Conservation (phyloP, 176 grass and related monocot species). For the Juncus inflexus region DNA sequence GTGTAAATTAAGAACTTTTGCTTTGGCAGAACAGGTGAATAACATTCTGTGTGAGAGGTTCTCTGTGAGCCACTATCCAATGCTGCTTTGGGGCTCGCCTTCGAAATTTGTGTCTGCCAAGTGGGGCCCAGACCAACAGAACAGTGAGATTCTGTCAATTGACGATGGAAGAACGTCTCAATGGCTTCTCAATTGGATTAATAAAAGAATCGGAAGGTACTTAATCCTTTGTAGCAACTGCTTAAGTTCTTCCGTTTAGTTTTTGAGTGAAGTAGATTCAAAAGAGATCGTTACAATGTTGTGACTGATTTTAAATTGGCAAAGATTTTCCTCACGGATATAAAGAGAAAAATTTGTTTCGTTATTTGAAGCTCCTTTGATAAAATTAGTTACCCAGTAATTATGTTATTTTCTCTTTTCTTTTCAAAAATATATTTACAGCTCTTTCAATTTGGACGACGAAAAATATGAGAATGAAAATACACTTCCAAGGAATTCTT, state of each 20-base stretch:
- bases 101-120: constrained; percentile 50
- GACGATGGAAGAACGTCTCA: constrained; percentile 89
- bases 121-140: constrained; percentile 83
- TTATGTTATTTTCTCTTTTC: not conserved
- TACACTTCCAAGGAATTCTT: constrained; percentile 54
- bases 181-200: constrained; percentile 84
- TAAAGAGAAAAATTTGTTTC: too few relatives aligned
- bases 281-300: not conserved
- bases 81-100: constrained; percentile 80
- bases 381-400: too few relatives aligned
- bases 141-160: constrained; percentile 67
- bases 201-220: constrained; percentile 76
- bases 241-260: constrained; percentile 23
- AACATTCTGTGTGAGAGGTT: constrained; percentile 75
- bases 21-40: constrained; percentile 87
- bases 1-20: too few relatives aligned
- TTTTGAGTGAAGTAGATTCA: constrained; percentile 3
- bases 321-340: too few relatives aligned
- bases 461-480: constrained; percentile 88
- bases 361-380: too few relatives aligned
- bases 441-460: constrained; percentile 89
- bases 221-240: too few relatives aligned
- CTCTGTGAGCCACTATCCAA: constrained; percentile 80
- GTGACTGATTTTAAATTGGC: too few relatives aligned
- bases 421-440: constrained; percentile 32